phyloP scores from a whole-genome alignment of 2,329 filamentous ascomycete genomes.

The Cucurbitaria berberidis region DNA sequence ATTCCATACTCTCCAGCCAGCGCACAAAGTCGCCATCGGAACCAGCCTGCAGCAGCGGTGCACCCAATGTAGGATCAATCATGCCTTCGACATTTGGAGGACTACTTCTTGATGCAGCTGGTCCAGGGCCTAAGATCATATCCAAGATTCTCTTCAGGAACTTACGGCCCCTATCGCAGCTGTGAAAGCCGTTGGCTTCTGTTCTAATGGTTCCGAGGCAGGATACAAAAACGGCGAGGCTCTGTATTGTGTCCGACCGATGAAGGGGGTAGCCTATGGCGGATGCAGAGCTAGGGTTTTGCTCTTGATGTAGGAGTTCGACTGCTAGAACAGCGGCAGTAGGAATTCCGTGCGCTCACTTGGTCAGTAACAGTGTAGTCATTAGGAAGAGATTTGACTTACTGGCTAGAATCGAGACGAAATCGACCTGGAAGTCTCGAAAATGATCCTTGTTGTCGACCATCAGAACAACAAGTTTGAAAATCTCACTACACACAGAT shows the following conservation, averaged over 20 bases:
- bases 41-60: constrained; percentile 40
- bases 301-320: constrained; percentile 54
- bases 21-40: constrained; percentile 53
- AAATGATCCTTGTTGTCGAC: constrained; percentile 50
- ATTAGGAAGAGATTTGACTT: neutral
- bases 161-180: constrained; percentile 50
- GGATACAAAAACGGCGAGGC: constrained; percentile 54
- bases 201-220: constrained; percentile 49
- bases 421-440: constrained; percentile 52
- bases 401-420: constrained; percentile 45
- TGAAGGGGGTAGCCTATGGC: constrained; percentile 44
- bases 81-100: constrained; percentile 6
- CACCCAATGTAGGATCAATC: constrained; percentile 43
- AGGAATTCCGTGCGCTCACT: constrained; percentile 48
- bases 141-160: constrained; percentile 53
- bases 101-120: constrained; percentile 1
- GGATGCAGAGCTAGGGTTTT: constrained; percentile 27
- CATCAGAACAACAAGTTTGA: constrained; percentile 47
- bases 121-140: constrained; percentile 47
- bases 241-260: constrained; percentile 54
- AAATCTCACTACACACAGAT: constrained; percentile 46
- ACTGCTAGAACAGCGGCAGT: constrained; percentile 52
- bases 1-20: constrained; percentile 54
- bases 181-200: constrained; percentile 49
- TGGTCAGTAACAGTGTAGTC: neutral